Evolutionary conservation across 2,329 filamentous ascomycete genomes (phyloP).

Genomic region (Trichoderma brevicompactum): DNA sequence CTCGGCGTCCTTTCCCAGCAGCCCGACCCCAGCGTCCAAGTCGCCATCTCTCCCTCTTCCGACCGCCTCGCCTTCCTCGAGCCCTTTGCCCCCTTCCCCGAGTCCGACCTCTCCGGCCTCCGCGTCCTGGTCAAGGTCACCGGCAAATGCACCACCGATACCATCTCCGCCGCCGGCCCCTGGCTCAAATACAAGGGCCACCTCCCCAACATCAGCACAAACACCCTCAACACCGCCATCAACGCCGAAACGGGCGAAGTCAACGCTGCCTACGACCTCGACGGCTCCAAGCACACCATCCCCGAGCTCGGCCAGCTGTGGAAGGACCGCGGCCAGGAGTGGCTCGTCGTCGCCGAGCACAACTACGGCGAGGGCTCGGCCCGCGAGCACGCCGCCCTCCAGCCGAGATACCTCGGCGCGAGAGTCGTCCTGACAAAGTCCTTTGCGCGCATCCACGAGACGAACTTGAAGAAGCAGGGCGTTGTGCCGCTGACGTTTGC

Average conservation of each 20-base stretch:
- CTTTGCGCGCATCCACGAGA: constrained; percentile 93
- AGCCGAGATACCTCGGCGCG: constrained; percentile 88
- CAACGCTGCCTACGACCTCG: constrained; percentile 87
- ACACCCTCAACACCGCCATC: constrained; percentile 93
- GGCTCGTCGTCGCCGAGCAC: constrained; percentile 96
- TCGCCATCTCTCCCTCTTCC: constrained; percentile 85
- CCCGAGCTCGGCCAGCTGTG: constrained; percentile 85
- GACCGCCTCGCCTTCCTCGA: constrained; percentile 88
- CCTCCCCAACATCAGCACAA: constrained; percentile 94
- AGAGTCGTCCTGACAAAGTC: constrained; percentile 83
- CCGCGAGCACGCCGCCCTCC: constrained; percentile 85
- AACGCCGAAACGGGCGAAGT: constrained; percentile 93
- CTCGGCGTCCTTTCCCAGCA: constrained; percentile 74
- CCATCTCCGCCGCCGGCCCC: constrained; percentile 93
- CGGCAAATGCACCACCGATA: constrained; percentile 98
- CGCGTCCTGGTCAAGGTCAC: constrained; percentile 94
- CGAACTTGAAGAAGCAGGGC: constrained; percentile 96
- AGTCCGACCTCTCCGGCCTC: constrained; percentile 73
- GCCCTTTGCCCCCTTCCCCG: constrained; percentile 84
- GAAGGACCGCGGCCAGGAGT: constrained; percentile 75
- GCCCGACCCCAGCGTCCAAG: constrained; percentile 70
- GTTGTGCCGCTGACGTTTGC: constrained; percentile 92
- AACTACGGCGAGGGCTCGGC: constrained; percentile 95
- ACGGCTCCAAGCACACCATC: constrained; percentile 75
- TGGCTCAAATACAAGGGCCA: constrained; percentile 99